Evolutionary conservation across 495 filamentous ascomycete genomes (phyloP), one percentile per base, ranked within the genome.

Genomic region (Lasiosphaeriaceae sp.): DNA sequence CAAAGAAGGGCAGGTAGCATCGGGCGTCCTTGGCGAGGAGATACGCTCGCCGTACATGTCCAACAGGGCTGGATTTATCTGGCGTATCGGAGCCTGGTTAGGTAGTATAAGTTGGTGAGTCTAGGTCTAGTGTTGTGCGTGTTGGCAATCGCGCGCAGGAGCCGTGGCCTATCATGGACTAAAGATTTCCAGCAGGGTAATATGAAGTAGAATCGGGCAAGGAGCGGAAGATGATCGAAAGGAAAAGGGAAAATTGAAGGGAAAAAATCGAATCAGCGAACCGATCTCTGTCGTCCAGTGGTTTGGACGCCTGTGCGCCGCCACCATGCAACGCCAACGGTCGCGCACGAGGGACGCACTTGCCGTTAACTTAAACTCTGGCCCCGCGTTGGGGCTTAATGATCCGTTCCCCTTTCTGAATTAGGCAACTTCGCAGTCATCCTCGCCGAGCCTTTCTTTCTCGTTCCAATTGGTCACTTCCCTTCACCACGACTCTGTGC

Each of bases 361-460:
- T 61, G 63, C 60, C 55, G 63, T 64, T 47, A 57, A 57, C 56
- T 61, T 66, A 60, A 62, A 52, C 55, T 63, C 44, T 26, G 26
- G 46, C 49, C 48, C 46, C n/a, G 23, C 48, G 37, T 17, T 56
- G 47, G 52, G 47, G 44, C 44, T 54, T 21, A 24, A n/a, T n/a
- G n/a, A n/a, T n/a, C n/a, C n/a, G n/a, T 52, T 20, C 50, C 55
- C 46, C 23, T 50, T 41, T 44, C 65, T 57, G 3, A 39, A 59
- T 61, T 22, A 54, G 62, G 66, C 47, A 69, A 63, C 12, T 44
- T 57, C 64, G 58, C 62, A 56, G 20, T 24, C 21, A 52, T 52
- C 22, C 19, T 35, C 53, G 55, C 63, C 63, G 61, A 66, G 49
- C 14, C 43, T 12, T 47, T n/a, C 47, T 20, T 50, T 26, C 37